Base-by-base conservation (phyloP, 306 rosid species). In the Pterocarpus macrocarpus region DNA sequence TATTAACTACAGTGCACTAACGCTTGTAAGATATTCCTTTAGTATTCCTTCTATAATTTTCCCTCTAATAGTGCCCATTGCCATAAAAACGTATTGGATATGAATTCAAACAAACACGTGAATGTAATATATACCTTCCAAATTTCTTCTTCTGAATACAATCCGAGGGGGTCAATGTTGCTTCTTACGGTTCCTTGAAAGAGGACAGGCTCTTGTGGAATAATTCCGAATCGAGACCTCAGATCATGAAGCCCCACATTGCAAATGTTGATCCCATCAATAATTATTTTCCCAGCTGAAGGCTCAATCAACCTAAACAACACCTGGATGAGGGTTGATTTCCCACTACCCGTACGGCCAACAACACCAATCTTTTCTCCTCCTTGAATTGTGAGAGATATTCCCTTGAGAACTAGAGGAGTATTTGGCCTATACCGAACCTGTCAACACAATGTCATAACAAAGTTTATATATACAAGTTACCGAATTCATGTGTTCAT, bases 361-460 rank as follows among this genome's bases (percentile, higher is more conserved):
- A 94, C 98, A 28, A 94, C 86, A n/a, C 98, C 98, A 52, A 94
- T 82, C 88, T 94, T 94, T 88, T 94, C 97, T 74, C 96, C 98
- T 69, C 93, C 97, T 68, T 75, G 15, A 78, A 94, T 88, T 85
- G 75, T 89, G 35, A 94, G 82, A 73, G 92, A 87, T 49, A 94
- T 52, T 58, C 97, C 98, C 81, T 89, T 92, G 4, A 94, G 90
- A 84, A 94, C 87, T 71, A 94, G 82, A 34, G 98, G 97, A 33
- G 98, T 92, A 76, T 85, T 90, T 10, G 93, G 82, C 11, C 98
- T 87, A 81, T 92, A 94, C 77, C 97, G 83, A 39, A 94, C 98
- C 98, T 91, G 92, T 71, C 47, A 16, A 5, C 73, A 67, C 47
- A 49, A 73, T 73, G 59, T 39, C 49, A 64, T 28, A 43, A 71